These are phyloP conservation scores for Cryptococcus hybrid DNA, from an alignment of 1,284 basidiomycete genomes.

Conservation along the genomic window DNA sequence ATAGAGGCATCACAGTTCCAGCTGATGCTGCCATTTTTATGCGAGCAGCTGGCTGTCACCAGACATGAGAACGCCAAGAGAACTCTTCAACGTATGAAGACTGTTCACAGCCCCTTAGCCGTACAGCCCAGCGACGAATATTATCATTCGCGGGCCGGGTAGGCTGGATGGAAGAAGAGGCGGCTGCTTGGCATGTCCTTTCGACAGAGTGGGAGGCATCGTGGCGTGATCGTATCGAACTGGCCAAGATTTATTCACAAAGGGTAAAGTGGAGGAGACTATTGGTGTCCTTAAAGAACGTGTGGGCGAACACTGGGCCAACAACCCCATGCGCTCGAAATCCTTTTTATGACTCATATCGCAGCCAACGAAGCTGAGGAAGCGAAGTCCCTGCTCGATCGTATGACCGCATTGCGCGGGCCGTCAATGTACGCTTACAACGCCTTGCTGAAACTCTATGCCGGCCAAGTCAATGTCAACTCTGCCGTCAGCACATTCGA, in stretches of 20 bases:
- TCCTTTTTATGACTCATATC: constrained; percentile 24
- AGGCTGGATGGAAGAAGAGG: constrained; percentile 9
- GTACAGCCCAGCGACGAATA: constrained; percentile 5
- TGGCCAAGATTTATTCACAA: constrained; percentile 6
- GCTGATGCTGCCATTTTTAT: constrained; percentile 8
- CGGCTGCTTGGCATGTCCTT: constrained; percentile 9
- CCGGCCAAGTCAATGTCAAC: constrained; percentile 59
- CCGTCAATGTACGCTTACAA: constrained; percentile 42
- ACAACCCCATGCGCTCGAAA: constrained; percentile 7
- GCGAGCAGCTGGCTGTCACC: neutral
- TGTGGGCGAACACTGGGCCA: neutral
- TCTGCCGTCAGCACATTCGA: constrained; percentile 61
- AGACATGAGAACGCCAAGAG: constrained; percentile 5
- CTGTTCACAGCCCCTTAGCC: neutral
- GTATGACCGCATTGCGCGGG: constrained; percentile 5
- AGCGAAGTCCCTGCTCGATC: constrained; percentile 14
- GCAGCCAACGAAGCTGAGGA: constrained; percentile 13
- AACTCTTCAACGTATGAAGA: constrained; percentile 2
- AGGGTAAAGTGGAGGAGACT: constrained; percentile 8
- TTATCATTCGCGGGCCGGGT: constrained; percentile 7
- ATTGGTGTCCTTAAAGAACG: neutral
- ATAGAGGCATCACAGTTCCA: constrained; percentile 1
- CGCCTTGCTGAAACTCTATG: constrained; percentile 62
- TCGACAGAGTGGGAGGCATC: constrained; percentile 1
- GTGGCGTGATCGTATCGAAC: constrained; percentile 1